Conservation (phyloP, 2,329 filamentous ascomycete genomes). For the Tolypocladium endophyticum region DNA sequence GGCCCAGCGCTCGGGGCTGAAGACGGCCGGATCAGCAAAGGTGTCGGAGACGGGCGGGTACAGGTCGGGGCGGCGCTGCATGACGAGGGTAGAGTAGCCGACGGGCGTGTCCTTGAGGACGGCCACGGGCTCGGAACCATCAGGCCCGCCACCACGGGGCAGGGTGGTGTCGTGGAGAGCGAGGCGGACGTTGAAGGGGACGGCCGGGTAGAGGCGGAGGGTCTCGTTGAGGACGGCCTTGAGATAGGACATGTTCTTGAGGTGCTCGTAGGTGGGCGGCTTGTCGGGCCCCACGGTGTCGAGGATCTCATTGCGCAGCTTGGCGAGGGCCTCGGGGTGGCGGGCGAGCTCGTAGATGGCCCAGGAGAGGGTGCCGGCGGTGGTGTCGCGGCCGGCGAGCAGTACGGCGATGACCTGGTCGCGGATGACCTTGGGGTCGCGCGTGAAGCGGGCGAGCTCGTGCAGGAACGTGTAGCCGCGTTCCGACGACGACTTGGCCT, state of each 20-base stretch:
- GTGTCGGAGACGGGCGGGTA: conserved; percentile 40
- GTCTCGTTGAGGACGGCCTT: conserved; percentile 65
- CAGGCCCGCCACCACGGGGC: conserved; percentile 57
- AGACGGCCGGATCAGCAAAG: conserved; percentile 36
- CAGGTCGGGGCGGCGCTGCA: conserved; percentile 61
- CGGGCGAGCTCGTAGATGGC: conserved; percentile 70
- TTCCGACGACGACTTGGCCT: conserved; percentile 53
- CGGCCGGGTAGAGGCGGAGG: conserved; percentile 64
- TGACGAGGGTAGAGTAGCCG: conserved; percentile 55
- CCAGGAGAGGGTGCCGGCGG: conserved; percentile 72
- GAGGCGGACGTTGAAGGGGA: conserved; percentile 70
- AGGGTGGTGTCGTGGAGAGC: conserved; percentile 65
- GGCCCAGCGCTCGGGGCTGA: conserved; percentile 57
- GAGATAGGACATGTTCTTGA: conserved; percentile 84
- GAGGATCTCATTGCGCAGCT: conserved; percentile 64
- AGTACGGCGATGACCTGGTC: conserved; percentile 79
- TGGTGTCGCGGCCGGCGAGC: conserved; percentile 80
- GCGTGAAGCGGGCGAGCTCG: conserved; percentile 71
- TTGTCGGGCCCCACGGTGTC: conserved; percentile 51
- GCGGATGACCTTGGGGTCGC: conserved; percentile 59
- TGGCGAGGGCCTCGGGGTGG: conserved; percentile 54
- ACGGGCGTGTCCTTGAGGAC: conserved; percentile 57
- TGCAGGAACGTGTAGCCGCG: conserved; percentile 73
- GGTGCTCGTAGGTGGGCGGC: conserved; percentile 62
- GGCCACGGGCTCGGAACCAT: conserved; percentile 50